Evolutionary conservation across 2,329 filamentous ascomycete genomes (phyloP).

Genomic region (Penicillium sp.): DNA sequence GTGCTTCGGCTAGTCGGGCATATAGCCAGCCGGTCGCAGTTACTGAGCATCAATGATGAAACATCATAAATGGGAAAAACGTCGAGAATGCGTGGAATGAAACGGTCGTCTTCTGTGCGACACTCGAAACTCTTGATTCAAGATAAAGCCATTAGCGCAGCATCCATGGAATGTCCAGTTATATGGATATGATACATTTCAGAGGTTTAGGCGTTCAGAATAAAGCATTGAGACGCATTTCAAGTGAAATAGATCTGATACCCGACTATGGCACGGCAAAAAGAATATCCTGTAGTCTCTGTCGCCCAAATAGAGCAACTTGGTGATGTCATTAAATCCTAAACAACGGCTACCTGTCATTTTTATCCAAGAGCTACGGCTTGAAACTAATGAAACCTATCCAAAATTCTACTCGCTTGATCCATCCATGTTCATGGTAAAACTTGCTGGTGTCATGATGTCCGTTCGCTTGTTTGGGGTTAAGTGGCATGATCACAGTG

Average conservation of each 20-base stretch:
- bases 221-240: neutral
- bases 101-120: neutral
- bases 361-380: no score
- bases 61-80: neutral
- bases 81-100: neutral
- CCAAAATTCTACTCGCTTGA: no score
- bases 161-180: neutral
- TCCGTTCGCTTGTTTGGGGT: neutral
- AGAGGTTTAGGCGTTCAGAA: neutral
- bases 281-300: no score
- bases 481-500: neutral
- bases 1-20: slow-evolving; percentile 25
- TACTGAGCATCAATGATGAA: neutral
- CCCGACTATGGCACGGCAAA: no score
- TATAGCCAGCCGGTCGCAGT: slow-evolving; percentile 17
- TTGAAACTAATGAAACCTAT: no score
- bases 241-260: no score
- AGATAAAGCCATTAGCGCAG: neutral
- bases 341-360: no score
- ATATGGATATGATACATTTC: neutral
- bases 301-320: no score
- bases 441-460: neutral
- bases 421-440: neutral
- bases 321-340: no score
- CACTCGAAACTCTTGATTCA: neutral